A percentile compares a stretch with the other conserved stretches of the same genome.
Evolutionary conservation across 768 basidiomycete genomes (phyloP).

Genomic region (Boletus edulis): DNA sequence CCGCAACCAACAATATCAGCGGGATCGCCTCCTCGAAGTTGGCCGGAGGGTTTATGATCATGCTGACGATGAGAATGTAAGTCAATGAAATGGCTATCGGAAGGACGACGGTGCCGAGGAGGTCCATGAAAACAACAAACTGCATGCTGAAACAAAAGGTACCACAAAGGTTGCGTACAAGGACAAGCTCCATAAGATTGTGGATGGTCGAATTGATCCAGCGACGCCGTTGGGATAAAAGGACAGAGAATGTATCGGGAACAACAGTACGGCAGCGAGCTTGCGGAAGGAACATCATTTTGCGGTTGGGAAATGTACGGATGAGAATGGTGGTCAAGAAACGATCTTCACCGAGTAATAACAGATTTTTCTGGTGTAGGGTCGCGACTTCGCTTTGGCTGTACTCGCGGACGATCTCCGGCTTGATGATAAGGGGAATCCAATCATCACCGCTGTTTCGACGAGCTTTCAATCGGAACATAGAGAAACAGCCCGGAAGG

Average conservation of each 20-base stretch:
- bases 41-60: constrained; percentile 76
- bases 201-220: constrained; percentile 99
- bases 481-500: constrained; percentile 99
- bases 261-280: constrained; percentile 94
- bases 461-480: constrained; percentile 97
- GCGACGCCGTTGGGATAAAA: constrained; percentile 94
- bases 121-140: constrained; percentile 98
- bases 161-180: constrained; percentile 95
- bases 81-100: constrained; percentile 93
- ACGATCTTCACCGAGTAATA: constrained; percentile 96
- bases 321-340: constrained; percentile 96
- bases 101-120: constrained; percentile 86
- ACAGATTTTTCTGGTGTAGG: constrained; percentile 95
- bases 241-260: constrained; percentile 89
- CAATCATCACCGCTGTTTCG: constrained; percentile 89
- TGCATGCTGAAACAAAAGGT: constrained; percentile 99
- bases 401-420: constrained; percentile 96
- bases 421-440: constrained; percentile 95
- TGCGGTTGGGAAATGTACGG: constrained; percentile 95
- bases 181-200: constrained; percentile 98
- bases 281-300: constrained; percentile 99
- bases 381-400: constrained; percentile 92
- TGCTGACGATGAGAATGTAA: constrained; percentile 80
- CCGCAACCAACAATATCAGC: constrained; percentile 81
- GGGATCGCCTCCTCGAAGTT: constrained; percentile 93